These are phyloP conservation scores for Boletus coccyginus DNA, from an alignment of 768 basidiomycete species.

Conservation along the genomic window DNA sequence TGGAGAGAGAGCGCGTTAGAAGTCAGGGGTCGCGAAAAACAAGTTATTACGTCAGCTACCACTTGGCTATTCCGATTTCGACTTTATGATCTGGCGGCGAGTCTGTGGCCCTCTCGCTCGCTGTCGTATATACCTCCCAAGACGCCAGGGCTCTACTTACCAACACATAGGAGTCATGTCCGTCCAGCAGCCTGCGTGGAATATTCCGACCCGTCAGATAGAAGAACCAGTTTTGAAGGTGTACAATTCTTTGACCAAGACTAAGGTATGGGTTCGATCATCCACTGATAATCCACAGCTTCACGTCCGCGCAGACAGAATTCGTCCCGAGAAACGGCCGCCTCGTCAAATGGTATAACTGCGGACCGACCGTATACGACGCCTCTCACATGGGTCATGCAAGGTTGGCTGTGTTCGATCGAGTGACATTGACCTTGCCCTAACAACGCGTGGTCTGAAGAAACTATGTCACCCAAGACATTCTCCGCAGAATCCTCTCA, in stretches of 20 bases:
- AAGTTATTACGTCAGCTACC: conserved; percentile 23
- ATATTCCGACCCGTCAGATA: conserved; percentile 33
- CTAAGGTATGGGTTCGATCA: conserved; percentile 62
- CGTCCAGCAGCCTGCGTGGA: conserved; percentile 56
- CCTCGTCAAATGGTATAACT: conserved; percentile 97
- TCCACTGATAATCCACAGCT: conserved; percentile 2
- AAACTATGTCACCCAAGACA: conserved; percentile 62
- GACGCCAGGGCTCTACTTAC: conserved; percentile 2
- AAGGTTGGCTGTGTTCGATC: conserved; percentile 47
- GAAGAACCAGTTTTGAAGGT: conserved; percentile 60
- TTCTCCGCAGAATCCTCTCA: conserved; percentile 65
- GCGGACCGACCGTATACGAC: conserved; percentile 98
- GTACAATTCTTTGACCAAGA: conserved; percentile 90
- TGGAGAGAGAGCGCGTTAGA: background rate
- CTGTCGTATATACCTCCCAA: conserved; percentile 6
- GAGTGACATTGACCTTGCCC: background rate
- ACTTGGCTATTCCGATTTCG: conserved; percentile 3
- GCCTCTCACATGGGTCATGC: conserved; percentile 99
- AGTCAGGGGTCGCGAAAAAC: background rate
- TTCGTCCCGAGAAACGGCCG: conserved; percentile 69
- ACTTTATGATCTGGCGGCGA: conserved; percentile 23
- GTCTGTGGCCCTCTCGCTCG: conserved; percentile 9
- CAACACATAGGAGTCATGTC: conserved; percentile 41
- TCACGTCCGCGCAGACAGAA: conserved; percentile 53
- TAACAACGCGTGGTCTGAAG: conserved; percentile 40